These are phyloP conservation scores for Beauveria brongniartii DNA, from an alignment of 2,329 filamentous ascomycete genomes.

Conservation along the genomic window DNA sequence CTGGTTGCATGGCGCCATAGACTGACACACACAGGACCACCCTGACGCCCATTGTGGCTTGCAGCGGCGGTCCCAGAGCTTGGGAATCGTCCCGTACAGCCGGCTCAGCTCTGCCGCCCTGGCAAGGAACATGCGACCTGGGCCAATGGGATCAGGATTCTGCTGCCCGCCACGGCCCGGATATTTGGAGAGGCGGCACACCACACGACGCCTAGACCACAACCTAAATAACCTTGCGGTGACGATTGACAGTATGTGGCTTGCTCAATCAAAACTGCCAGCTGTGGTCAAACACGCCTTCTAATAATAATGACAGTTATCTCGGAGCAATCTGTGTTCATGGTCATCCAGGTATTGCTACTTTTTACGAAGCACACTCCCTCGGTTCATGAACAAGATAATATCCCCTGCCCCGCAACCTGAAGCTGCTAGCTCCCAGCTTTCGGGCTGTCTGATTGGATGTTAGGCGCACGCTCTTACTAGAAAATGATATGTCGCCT, in stretches of 20 bases:
- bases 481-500: slow-evolving; percentile 15
- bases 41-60: not conserved
- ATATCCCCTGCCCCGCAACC: not conserved
- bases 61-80: not conserved
- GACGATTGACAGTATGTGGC: not conserved
- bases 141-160: not conserved
- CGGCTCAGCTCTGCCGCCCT: slow-evolving; percentile 3
- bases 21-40: not conserved
- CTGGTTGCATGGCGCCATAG: not conserved
- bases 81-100: not conserved
- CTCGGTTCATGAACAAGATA: not conserved
- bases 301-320: not conserved
- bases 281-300: not conserved
- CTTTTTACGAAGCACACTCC: not conserved
- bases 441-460: slow-evolving; percentile 14
- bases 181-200: not conserved
- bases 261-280: not conserved
- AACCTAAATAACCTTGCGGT: not conserved
- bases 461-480: slow-evolving; percentile 7
- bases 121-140: not conserved
- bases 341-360: not conserved
- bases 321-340: not conserved
- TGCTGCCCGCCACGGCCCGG: slow-evolving; percentile 2
- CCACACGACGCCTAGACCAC: not conserved
- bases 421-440: not conserved